A percentile compares a stretch with the other conserved stretches of the same genome.
These are phyloP conservation scores for Fusarium pseudocircinatum DNA, from an alignment of 2,329 filamentous ascomycete species.

Conservation along the genomic window DNA sequence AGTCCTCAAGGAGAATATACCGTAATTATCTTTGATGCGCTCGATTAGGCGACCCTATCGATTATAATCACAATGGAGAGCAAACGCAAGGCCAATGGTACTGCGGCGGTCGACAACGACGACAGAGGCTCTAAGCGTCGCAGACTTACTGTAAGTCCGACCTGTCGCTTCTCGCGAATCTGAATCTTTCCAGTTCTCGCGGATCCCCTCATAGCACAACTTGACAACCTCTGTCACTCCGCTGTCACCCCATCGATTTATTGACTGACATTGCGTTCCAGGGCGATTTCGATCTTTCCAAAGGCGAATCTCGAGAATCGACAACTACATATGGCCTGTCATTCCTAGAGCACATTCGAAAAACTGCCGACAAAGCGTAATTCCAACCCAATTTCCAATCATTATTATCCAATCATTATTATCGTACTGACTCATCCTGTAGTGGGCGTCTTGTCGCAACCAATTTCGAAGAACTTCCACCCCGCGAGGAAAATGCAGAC, in stretches of 20 bases:
- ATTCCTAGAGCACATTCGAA: constrained; percentile 79
- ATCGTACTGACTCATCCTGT: constrained; percentile 29
- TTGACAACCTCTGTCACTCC: not conserved
- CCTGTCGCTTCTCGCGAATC: constrained; percentile 3
- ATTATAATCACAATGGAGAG: constrained; percentile 58
- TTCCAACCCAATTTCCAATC: constrained; percentile 37
- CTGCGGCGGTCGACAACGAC: constrained; percentile 56
- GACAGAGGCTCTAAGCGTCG: constrained; percentile 66
- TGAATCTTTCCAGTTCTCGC: not conserved
- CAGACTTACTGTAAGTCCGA: constrained; percentile 61
- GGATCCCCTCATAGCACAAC: not conserved
- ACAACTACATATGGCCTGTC: constrained; percentile 77
- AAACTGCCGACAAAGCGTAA: constrained; percentile 85
- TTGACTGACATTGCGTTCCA: constrained; percentile 28
- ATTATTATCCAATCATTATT: constrained; percentile 13
- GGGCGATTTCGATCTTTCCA: constrained; percentile 59
- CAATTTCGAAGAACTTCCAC: constrained; percentile 78
- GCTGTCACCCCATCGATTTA: not conserved
- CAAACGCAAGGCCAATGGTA: constrained; percentile 65
- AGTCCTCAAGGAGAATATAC: not conserved
- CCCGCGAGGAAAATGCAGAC: constrained; percentile 70
- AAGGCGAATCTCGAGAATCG: constrained; percentile 71
- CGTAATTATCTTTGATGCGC: constrained; percentile 42
- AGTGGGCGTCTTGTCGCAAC: constrained; percentile 79
- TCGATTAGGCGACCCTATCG: constrained; percentile 36